Conservation (phyloP, 2,329 filamentous ascomycete genomes). For the Chrysoporthe puriensis region DNA sequence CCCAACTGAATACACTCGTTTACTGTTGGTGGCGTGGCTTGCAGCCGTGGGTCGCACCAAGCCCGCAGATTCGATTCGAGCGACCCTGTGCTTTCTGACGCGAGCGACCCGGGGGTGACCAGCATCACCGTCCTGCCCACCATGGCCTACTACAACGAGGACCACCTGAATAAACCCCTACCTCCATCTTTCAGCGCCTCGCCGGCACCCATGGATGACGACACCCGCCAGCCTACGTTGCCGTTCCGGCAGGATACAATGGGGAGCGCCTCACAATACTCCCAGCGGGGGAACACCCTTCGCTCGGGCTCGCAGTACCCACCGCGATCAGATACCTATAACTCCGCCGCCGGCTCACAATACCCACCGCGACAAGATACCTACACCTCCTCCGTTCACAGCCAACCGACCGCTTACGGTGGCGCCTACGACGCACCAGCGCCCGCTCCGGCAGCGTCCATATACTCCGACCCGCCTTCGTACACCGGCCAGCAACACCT, state of each 20-base stretch:
- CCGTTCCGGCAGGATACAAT: constrained; percentile 23
- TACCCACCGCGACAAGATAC: constrained; percentile 25
- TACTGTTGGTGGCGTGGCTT: not conserved
- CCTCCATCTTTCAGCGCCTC: constrained; percentile 26
- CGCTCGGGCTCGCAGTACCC: constrained; percentile 32
- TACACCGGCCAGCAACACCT: constrained; percentile 42
- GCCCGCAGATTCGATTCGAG: constrained; percentile 1
- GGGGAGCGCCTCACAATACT: constrained; percentile 24
- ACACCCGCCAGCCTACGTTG: constrained; percentile 24
- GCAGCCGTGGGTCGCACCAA: constrained; percentile 1
- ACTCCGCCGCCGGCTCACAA: constrained; percentile 16
- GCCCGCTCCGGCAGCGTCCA: constrained; percentile 40
- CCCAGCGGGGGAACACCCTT: constrained; percentile 44
- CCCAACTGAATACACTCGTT: not conserved
- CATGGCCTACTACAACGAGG: constrained; percentile 66
- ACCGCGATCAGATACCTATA: constrained; percentile 21
- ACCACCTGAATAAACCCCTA: constrained; percentile 30
- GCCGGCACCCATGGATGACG: constrained; percentile 26
- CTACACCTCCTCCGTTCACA: constrained; percentile 24
- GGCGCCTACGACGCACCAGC: constrained; percentile 49
- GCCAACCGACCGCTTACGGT: constrained; percentile 34
- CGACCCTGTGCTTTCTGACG: constrained; percentile 5
- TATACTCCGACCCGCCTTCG: constrained; percentile 40
- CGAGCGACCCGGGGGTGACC: constrained; percentile 29
- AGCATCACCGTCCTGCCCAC: constrained; percentile 30